Evolutionary conservation across 1,139 yeast species (phyloP).

Genomic region (Candida sanyaensis): DNA sequence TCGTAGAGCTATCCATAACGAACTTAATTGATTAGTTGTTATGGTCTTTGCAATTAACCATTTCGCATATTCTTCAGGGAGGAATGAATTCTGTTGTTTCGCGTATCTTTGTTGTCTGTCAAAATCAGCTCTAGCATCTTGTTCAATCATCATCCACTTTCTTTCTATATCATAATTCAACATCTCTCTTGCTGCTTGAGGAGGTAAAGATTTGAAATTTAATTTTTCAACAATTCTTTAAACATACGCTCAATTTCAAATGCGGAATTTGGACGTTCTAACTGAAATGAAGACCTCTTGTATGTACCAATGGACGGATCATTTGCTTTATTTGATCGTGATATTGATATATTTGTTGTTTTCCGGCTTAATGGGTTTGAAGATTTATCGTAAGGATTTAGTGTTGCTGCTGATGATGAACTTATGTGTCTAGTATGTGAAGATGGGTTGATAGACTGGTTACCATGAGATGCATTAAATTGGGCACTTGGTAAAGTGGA

Average conservation of each 20-base stretch:
- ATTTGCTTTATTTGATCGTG: conserved; percentile 31
- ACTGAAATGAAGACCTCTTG: conserved; percentile 16
- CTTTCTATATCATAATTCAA: conserved; percentile 71
- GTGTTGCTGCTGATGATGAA: conserved; percentile 33
- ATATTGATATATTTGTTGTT: conserved; percentile 27
- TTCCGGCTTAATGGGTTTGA: conserved; percentile 16
- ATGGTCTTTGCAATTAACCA: conserved; percentile 71
- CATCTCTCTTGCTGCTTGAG: conserved; percentile 78
- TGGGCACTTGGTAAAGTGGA: neutral
- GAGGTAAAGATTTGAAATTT: conserved; percentile 79
- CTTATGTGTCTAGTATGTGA: conserved; percentile 37
- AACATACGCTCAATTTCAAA: conserved; percentile 67
- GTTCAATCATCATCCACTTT: conserved; percentile 91
- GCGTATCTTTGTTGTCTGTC: conserved; percentile 53
- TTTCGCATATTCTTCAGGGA: conserved; percentile 81
- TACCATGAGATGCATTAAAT: neutral
- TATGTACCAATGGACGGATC: conserved; percentile 14
- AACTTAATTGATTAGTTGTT: conserved; percentile 70
- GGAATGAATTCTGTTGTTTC: conserved; percentile 40
- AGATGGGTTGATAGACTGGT: conserved; percentile 32
- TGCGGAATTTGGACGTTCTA: conserved; percentile 60
- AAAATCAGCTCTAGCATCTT: conserved; percentile 78
- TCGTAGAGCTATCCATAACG: conserved; percentile 86
- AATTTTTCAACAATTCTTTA: conserved; percentile 74
- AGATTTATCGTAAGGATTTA: conserved; percentile 32